Conservation (phyloP, 2,329 filamentous ascomycete species). For the Aspergillus chevalieri region DNA sequence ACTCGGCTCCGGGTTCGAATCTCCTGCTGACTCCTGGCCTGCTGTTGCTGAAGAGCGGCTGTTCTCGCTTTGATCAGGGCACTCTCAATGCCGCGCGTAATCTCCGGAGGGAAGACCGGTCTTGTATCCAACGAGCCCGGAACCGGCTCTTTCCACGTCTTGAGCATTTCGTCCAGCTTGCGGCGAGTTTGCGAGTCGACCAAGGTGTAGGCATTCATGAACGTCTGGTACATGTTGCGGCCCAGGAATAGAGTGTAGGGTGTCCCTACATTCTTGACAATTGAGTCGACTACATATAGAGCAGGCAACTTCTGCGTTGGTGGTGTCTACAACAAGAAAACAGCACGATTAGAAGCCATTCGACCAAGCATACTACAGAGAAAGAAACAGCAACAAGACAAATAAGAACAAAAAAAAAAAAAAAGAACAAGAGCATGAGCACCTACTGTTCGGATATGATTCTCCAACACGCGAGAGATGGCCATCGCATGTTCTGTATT, state of each 20-base stretch:
- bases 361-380: conserved; percentile 19
- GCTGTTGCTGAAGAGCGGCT: conserved; percentile 45
- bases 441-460: conserved; percentile 92
- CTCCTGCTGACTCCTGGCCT: conserved; percentile 51
- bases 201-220: conserved; percentile 92
- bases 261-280: conserved; percentile 97
- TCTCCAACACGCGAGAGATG: conserved; percentile 83
- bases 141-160: conserved; percentile 96
- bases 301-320: conserved; percentile 87
- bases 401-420: too few relatives aligned
- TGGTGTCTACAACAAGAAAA: conserved; percentile 57
- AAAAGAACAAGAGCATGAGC: conserved; percentile 10
- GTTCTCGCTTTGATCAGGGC: conserved; percentile 77
- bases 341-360: conserved; percentile 28
- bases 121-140: conserved; percentile 88
- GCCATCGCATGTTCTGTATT: conserved; percentile 92
- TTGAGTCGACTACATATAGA: conserved; percentile 95
- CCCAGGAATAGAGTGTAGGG: conserved; percentile 95
- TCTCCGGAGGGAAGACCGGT: conserved; percentile 82
- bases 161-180: conserved; percentile 95
- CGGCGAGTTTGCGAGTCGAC: conserved; percentile 76
- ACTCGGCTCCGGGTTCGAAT: conserved; percentile 47
- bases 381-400: conserved; percentile 6
- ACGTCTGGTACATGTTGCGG: conserved; percentile 83
- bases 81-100: conserved; percentile 87